Evolutionary conservation across 805 yeast species (phyloP).

Genomic region (Barnettozyma siamensis): DNA sequence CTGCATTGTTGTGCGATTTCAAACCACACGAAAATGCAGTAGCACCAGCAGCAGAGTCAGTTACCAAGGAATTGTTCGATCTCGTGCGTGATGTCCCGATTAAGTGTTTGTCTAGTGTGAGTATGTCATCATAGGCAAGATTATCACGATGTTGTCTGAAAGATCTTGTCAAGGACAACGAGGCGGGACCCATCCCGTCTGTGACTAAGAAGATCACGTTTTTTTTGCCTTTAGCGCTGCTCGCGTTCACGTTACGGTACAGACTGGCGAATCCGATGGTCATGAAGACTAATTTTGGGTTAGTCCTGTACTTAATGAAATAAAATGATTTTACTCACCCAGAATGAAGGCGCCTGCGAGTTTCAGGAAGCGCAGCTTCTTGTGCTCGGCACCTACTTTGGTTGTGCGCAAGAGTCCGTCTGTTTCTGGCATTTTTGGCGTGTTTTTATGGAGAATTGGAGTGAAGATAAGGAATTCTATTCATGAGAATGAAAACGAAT

Average conservation of each 20-base stretch:
- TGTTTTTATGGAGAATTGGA: background rate
- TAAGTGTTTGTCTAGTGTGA: constrained; percentile 60
- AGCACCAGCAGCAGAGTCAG: constrained; percentile 98
- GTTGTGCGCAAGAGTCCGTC: background rate
- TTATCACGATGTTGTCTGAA: constrained; percentile 58
- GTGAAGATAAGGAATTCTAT: no score
- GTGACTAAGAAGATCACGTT: constrained; percentile 85
- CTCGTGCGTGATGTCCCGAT: constrained; percentile 85
- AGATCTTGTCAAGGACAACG: constrained; percentile 72
- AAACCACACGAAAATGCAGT: constrained; percentile 85
- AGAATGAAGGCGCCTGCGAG: background rate
- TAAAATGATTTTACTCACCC: background rate
- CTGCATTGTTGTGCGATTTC: constrained; percentile 86
- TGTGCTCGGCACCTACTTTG: background rate
- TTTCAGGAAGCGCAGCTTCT: background rate
- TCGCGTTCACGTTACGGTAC: background rate
- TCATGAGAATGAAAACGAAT: background rate
- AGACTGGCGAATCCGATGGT: background rate
- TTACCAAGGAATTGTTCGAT: constrained; percentile 68
- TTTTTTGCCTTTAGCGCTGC: constrained; percentile 36
- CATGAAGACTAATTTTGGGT: background rate
- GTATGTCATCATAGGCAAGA: constrained; percentile 48
- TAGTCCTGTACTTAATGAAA: background rate
- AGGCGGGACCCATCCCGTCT: constrained; percentile 95
- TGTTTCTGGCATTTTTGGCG: constrained; percentile 1